A percentile compares a stretch with the other conserved stretches of the same genome.
phyloP scores from a whole-genome alignment of 139 green algal species.

The Limnomonas spitsbergensis region DNA sequence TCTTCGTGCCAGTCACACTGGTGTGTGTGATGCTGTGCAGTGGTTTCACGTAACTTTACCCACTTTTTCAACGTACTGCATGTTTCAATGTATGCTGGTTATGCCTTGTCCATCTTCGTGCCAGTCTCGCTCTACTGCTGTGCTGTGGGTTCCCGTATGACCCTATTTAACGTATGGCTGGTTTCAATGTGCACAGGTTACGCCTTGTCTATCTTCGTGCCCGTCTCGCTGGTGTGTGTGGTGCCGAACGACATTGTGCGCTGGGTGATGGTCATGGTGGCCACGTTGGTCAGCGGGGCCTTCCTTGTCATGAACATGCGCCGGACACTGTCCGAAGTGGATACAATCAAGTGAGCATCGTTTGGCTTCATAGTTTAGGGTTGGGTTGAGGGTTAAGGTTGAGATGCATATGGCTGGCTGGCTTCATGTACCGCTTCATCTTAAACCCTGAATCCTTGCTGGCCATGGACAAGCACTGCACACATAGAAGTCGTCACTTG shows the following conservation, averaged over 20 bases:
- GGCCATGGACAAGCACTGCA: too few relatives aligned
- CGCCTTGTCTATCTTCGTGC: slow-evolving; percentile 74
- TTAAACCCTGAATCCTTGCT: too few relatives aligned
- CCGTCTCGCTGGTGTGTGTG: slow-evolving; percentile 70
- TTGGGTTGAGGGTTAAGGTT: too few relatives aligned
- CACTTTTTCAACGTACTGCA: too few relatives aligned
- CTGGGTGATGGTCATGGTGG: slow-evolving; percentile 63
- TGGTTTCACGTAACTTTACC: too few relatives aligned
- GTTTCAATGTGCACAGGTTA: slow-evolving; percentile 58
- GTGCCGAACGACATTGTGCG: slow-evolving; percentile 60
- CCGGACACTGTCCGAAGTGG: slow-evolving; percentile 54
- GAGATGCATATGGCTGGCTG: too few relatives aligned
- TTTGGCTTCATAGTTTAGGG: too few relatives aligned
- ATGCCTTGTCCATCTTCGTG: slow-evolving; percentile 76
- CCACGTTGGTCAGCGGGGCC: slow-evolving; percentile 23
- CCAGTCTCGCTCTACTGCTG: slow-evolving; percentile 73
- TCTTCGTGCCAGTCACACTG: slow-evolving; percentile 76
- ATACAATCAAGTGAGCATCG: slow-evolving; percentile 54
- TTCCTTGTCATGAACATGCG: slow-evolving; percentile 63
- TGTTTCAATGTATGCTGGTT: too few relatives aligned
- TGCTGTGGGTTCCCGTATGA: too few relatives aligned
- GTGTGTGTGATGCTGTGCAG: slow-evolving; percentile 72
- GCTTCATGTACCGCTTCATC: too few relatives aligned
- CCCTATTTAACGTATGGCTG: too few relatives aligned
- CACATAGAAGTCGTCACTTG: too few relatives aligned